Conservation (phyloP, 345 rosid genomes). For the Salix viminalis region DNA sequence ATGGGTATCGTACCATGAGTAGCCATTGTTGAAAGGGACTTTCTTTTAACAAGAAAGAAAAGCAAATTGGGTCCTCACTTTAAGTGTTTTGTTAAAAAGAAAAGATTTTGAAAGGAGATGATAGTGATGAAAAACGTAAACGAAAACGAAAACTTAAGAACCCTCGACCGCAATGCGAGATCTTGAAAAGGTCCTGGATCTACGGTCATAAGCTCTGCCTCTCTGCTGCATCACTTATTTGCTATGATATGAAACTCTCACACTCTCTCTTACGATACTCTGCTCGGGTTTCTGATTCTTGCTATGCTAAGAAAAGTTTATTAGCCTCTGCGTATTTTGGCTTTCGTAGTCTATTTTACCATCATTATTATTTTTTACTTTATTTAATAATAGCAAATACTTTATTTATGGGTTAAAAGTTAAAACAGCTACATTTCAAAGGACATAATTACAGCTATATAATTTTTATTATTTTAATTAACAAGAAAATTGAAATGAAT, state of each 20-base stretch:
- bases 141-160: constrained; percentile 16
- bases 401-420: too few relatives aligned
- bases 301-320: too few relatives aligned
- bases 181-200: constrained; percentile 72
- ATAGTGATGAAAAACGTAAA: background rate
- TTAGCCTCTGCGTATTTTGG: too few relatives aligned
- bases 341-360: too few relatives aligned
- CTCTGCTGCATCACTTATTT: constrained; percentile 57
- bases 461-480: too few relatives aligned
- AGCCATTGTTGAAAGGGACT: constrained; percentile 37
- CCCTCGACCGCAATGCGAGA: constrained; percentile 74
- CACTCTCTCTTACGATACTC: background rate
- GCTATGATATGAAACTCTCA: background rate
- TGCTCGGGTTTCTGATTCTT: background rate
- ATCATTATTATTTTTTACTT: too few relatives aligned
- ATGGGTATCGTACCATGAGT: constrained; percentile 26
- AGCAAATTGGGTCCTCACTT: background rate
- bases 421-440: too few relatives aligned
- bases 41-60: background rate
- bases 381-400: too few relatives aligned
- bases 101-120: background rate
- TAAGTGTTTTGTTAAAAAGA: background rate
- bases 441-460: too few relatives aligned
- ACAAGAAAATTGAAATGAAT: too few relatives aligned
- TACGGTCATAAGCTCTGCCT: constrained; percentile 57